Conservation (phyloP, 106 monocot species). For the Allium fistulosum region DNA sequence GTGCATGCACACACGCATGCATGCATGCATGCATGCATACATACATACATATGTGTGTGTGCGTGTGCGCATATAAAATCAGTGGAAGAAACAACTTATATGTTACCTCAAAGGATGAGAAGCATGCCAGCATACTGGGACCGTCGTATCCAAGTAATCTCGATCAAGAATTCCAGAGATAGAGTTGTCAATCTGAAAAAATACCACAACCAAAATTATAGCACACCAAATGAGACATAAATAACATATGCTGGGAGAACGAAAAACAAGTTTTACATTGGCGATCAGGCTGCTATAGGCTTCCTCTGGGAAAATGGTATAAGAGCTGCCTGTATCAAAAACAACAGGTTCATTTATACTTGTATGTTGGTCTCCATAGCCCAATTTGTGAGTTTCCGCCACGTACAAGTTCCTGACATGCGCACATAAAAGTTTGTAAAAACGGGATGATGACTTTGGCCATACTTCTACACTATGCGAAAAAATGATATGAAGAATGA, state of each 20-base stretch:
- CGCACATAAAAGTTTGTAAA: not conserved
- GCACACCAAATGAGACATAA: not conserved
- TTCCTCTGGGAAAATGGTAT: constrained; percentile 70
- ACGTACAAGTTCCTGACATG: constrained; percentile 51
- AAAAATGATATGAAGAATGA: too few species aligned
- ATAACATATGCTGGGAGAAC: not conserved
- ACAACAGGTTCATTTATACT: constrained; percentile 22
- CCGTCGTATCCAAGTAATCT: constrained; percentile 57
- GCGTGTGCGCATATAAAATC: too few species aligned
- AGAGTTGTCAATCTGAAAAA: constrained; percentile 47
- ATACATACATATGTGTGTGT: too few species aligned
- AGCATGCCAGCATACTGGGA: constrained; percentile 71
- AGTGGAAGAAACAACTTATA: too few species aligned
- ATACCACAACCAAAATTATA: not conserved
- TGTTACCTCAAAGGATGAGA: constrained; percentile 2
- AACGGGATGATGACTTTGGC: too few species aligned
- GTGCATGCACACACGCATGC: too few species aligned
- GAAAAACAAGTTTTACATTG: constrained; percentile 27
- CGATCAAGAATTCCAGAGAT: constrained; percentile 23
- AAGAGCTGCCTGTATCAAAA: constrained; percentile 87
- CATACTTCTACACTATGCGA: too few species aligned
- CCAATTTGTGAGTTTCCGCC: constrained; percentile 34
- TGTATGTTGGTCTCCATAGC: constrained; percentile 49
- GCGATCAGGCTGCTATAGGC: constrained; percentile 43
- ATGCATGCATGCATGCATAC: too few species aligned